These are phyloP conservation scores for Aspergillus uvarum DNA, from an alignment of 2,329 filamentous ascomycete genomes.

Conservation along the genomic window DNA sequence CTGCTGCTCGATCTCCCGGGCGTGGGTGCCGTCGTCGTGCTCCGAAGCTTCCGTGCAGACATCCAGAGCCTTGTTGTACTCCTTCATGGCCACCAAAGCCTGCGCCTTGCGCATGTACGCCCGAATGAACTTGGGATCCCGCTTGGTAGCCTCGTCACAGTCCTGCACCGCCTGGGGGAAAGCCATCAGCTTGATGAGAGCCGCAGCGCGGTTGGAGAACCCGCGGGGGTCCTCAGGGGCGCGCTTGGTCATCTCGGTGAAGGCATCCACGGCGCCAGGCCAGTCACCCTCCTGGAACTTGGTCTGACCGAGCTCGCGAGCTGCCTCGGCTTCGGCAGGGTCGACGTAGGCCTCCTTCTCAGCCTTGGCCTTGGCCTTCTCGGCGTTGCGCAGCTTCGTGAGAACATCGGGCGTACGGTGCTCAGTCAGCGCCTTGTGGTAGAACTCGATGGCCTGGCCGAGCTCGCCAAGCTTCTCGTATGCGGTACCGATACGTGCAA, in stretches of 20 bases:
- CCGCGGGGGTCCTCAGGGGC: constrained; percentile 88
- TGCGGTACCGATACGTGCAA: constrained; percentile 87
- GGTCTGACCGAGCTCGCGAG: constrained; percentile 88
- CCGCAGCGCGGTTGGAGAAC: constrained; percentile 95
- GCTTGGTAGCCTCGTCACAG: constrained; percentile 87
- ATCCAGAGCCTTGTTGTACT: constrained; percentile 93
- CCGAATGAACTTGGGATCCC: constrained; percentile 87
- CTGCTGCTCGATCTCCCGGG: constrained; percentile 88
- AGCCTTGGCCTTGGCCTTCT: constrained; percentile 78
- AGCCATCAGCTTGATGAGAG: constrained; percentile 93
- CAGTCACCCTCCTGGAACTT: constrained; percentile 98
- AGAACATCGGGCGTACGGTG: constrained; percentile 94
- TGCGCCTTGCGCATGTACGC: constrained; percentile 97
- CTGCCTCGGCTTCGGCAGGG: constrained; percentile 89
- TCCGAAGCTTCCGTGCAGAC: constrained; percentile 77
- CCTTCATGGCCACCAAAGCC: constrained; percentile 94
- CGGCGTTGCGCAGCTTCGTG: constrained; percentile 83
- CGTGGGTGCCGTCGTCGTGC: constrained; percentile 78
- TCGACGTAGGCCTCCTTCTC: constrained; percentile 81
- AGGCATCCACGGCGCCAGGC: constrained; percentile 90
- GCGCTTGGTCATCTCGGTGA: constrained; percentile 95
- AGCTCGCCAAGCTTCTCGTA: constrained; percentile 89
- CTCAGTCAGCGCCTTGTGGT: constrained; percentile 91
- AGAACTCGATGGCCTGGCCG: constrained; percentile 77
- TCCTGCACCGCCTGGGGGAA: constrained; percentile 93